phyloP scores from a whole-genome alignment of 768 basidiomycete species.

The Phylloporus arenicola region DNA sequence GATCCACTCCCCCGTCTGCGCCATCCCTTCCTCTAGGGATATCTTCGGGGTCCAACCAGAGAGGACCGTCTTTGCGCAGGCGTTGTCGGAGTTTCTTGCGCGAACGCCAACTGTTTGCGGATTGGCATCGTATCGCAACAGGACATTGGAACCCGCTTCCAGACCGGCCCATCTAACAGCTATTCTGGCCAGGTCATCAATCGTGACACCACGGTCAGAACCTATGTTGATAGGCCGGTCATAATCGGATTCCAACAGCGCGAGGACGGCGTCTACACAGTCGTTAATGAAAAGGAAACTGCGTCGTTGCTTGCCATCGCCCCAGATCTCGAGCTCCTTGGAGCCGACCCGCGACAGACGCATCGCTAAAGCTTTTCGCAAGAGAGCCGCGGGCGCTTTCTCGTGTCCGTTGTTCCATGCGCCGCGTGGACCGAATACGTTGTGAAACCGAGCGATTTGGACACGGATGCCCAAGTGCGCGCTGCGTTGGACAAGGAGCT shows the following conservation, averaged over 20 bases:
- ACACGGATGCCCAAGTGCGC: conserved; percentile 29
- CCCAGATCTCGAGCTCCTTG: conserved; percentile 49
- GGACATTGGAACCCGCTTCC: conserved; percentile 18
- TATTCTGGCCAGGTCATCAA: conserved; percentile 38
- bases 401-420: conserved; percentile 52
- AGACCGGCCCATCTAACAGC: conserved; percentile 34
- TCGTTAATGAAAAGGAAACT: conserved; percentile 56
- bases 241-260: conserved; percentile 37
- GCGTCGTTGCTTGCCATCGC: conserved; percentile 46
- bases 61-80: conserved; percentile 27
- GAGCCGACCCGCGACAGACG: conserved; percentile 2
- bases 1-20: conserved; percentile 45
- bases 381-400: conserved; percentile 53
- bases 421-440: conserved; percentile 52
- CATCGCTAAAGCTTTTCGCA: conserved; percentile 46
- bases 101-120: conserved; percentile 42
- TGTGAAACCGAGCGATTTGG: conserved; percentile 53
- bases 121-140: conserved; percentile 22
- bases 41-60: conserved; percentile 39
- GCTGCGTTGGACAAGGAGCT: conserved; percentile 38
- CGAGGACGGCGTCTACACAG: conserved; percentile 45
- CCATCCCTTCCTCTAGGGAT: conserved; percentile 44
- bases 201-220: conserved; percentile 40
- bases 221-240: conserved; percentile 45
- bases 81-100: conserved; percentile 50